Conservation (phyloP, 2,329 filamentous ascomycete species). For the Monosporascus sp. region DNA sequence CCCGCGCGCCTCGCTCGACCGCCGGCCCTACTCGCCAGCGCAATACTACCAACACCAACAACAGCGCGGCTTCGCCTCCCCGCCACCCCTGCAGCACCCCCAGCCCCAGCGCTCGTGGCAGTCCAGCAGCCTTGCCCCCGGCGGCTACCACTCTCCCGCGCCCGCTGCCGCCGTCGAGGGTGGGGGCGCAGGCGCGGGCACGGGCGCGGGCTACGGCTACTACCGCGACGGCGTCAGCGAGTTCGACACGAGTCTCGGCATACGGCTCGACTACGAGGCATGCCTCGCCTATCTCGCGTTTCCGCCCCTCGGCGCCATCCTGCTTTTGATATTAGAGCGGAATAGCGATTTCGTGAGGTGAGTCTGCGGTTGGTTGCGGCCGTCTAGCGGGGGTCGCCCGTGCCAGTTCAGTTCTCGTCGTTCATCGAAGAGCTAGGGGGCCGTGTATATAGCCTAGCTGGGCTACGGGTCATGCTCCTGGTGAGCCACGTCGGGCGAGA, state of each 20-base stretch:
- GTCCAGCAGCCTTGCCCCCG: constrained; percentile 11
- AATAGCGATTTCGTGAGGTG: constrained; percentile 97
- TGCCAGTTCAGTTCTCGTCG: too few relatives aligned
- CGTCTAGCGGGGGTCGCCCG: too few relatives aligned
- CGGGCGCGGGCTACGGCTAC: constrained; percentile 32
- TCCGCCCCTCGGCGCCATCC: constrained; percentile 78
- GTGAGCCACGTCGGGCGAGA: too few relatives aligned
- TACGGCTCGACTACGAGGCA: constrained; percentile 86
- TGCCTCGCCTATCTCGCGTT: constrained; percentile 80
- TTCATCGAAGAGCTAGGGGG: too few relatives aligned
- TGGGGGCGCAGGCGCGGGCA: constrained; percentile 21
- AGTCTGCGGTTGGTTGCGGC: constrained; percentile 16
- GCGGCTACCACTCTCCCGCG: not conserved
- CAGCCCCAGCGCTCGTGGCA: constrained; percentile 55
- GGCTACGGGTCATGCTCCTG: too few relatives aligned
- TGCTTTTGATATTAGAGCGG: constrained; percentile 80
- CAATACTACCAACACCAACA: constrained; percentile 26
- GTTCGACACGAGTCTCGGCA: constrained; percentile 84
- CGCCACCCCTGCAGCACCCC: constrained; percentile 44
- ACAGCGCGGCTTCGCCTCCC: constrained; percentile 37
- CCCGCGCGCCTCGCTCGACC: constrained; percentile 54
- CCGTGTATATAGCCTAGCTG: too few relatives aligned
- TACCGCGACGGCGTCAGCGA: constrained; percentile 61
- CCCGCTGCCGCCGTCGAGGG: constrained; percentile 4
- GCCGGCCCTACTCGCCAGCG: constrained; percentile 46